These are phyloP conservation scores for Melastoma malabathricum DNA, from an alignment of 345 rosid species.

Conservation along the genomic window DNA sequence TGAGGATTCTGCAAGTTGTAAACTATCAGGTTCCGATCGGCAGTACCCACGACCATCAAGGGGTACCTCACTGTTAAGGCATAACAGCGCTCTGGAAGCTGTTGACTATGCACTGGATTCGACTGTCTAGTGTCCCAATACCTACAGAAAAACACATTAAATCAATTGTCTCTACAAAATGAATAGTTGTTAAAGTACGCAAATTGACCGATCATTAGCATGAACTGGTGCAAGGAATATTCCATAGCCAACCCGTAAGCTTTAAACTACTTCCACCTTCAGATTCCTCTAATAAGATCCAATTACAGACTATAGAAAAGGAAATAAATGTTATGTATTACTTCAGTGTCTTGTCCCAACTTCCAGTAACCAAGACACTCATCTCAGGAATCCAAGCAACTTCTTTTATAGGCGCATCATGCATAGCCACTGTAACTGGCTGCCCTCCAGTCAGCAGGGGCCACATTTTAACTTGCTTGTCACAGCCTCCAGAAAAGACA, in stretches of 20 bases:
- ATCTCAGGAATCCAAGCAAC: conserved; percentile 92
- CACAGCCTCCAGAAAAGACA: conserved; percentile 89
- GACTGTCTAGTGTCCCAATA: conserved; percentile 91
- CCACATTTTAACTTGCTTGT: conserved; percentile 99
- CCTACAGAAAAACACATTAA: conserved; percentile 17
- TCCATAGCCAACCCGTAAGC: too few species aligned
- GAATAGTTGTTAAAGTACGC: too few species aligned
- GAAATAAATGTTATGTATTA: conserved; percentile 10
- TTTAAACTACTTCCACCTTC: too few species aligned
- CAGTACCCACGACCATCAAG: conserved; percentile 95
- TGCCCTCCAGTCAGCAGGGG: conserved; percentile 76
- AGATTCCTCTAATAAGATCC: too few species aligned
- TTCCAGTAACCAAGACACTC: conserved; percentile 73
- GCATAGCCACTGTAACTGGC: conserved; percentile 83
- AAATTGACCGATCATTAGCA: too few species aligned
- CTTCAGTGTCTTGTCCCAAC: conserved; percentile 96
- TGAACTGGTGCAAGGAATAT: too few species aligned
- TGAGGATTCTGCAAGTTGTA: conserved; percentile 87
- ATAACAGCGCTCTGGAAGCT: conserved; percentile 90
- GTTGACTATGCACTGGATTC: conserved; percentile 84
- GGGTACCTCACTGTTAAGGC: conserved; percentile 74
- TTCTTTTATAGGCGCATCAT: conserved; percentile 72
- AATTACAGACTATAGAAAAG: background rate
- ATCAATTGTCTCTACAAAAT: background rate
- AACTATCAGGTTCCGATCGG: conserved; percentile 79